Evolutionary conservation across 192 early-diverging fungal genomes (phyloP), one percentile per base, ranked within the genome.

Genomic region (Geranomyces variabilis): DNA sequence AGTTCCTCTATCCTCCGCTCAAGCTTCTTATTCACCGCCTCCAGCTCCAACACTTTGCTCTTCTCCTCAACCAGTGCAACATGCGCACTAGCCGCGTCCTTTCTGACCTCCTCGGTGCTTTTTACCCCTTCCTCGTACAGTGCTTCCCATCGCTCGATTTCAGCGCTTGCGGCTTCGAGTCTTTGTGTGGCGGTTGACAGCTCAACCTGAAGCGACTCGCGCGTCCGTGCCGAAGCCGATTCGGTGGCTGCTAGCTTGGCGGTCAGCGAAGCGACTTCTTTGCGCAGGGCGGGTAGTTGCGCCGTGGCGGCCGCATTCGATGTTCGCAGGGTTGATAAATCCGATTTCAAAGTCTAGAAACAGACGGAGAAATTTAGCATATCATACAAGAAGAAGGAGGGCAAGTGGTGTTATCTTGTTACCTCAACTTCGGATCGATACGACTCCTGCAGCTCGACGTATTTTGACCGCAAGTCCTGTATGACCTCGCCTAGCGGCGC

Each of bases 391-490:
- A n/a, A n/a, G n/a, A n/a, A n/a, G n/a, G n/a, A n/a, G n/a, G n/a
- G n/a, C n/a, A n/a, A n/a, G n/a, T n/a, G n/a, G n/a, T n/a, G n/a
- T n/a, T n/a, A n/a, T n/a, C n/a, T n/a, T n/a, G n/a, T 41, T 31
- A 84, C 84, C 74, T 82, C 64, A 22, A 82, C 63, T 45, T 85
- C 79, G 24, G 58, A n/a, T 55, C 80, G 83, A 62, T 84, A 69
- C 21, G 31, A 68, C 31, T 85, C 84, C 69, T 85, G 81, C n/a
- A 85, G 66, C 55, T 85, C 82, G 41, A 84, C 74, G 58, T 85
- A 85, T 63, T 85, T 84, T 24, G 33, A 31, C 60, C 84, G 82
- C 30, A 85, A 51, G 19, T 70, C 71, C 57, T 77, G 67, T 41
- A 85, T 81, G 10, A 73, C 79, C 24, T 84, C 82, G 28, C 84